Percentiles rank a stretch among this genome's conserved stretches.
These are phyloP conservation scores for Pythium angustatum DNA, from an alignment of 352 stramenopile genomes.

Conservation along the genomic window DNA sequence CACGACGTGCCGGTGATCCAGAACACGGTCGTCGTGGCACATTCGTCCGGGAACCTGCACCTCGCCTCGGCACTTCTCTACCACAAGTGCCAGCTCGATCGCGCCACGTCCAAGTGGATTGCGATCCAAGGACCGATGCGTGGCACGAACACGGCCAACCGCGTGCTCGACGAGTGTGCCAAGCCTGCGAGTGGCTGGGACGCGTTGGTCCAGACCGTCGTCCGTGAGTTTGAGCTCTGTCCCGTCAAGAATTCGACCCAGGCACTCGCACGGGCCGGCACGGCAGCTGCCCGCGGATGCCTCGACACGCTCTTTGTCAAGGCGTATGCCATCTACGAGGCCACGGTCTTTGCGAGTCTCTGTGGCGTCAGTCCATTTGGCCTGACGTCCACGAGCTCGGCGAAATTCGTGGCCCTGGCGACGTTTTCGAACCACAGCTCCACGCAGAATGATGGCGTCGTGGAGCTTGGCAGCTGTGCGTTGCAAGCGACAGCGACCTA, in stretches of 20 bases:
- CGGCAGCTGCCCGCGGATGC: constrained; percentile 2
- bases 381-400: constrained; percentile 27
- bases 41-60: constrained; percentile 48
- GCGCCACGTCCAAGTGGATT: constrained; percentile 40
- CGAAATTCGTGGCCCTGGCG: constrained; percentile 20
- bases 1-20: constrained; percentile 1
- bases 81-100: constrained; percentile 33
- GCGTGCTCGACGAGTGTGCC: constrained; percentile 22
- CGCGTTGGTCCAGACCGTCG: constrained; percentile 17
- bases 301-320: constrained; percentile 34
- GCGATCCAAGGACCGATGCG: constrained; percentile 37
- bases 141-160: constrained; percentile 30
- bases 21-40: constrained; percentile 36
- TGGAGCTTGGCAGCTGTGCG: constrained; percentile 40
- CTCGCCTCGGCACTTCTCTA: constrained; percentile 30
- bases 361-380: constrained; percentile 41
- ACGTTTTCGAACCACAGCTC: constrained; percentile 29
- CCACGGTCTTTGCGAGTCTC: constrained; percentile 30
- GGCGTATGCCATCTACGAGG: constrained; percentile 15
- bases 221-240: constrained; percentile 33
- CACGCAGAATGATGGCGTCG: constrained; percentile 36
- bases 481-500: constrained; percentile 16
- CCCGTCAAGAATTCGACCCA: constrained; percentile 28
- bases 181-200: constrained; percentile 13
- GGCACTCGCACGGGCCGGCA: constrained; percentile 30